Conservation (phyloP, 768 basidiomycete genomes). For the Hygrophorus pudorinus region DNA sequence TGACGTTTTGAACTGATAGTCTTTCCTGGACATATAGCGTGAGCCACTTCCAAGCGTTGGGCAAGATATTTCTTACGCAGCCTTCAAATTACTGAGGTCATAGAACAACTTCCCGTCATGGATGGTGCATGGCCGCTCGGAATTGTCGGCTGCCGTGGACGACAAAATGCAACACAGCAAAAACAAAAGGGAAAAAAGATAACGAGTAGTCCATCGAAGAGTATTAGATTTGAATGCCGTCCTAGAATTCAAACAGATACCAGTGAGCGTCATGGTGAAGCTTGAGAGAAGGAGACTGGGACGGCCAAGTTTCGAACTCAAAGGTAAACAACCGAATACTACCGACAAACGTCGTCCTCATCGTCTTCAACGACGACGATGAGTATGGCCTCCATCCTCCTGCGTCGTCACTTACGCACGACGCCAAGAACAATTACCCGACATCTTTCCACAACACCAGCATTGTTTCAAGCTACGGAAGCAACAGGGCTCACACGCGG, state of each 20-base stretch:
- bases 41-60: slow-evolving; percentile 2
- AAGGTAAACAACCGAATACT: neutral
- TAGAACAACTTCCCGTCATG: slow-evolving; percentile 45
- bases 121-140: slow-evolving; percentile 52
- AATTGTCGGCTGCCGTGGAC: slow-evolving; percentile 3
- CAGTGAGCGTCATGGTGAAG: neutral
- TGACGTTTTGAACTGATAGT: slow-evolving; percentile 46
- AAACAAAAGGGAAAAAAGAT: neutral
- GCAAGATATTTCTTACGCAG: slow-evolving; percentile 32
- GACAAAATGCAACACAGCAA: neutral
- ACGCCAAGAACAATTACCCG: slow-evolving; percentile 19
- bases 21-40: slow-evolving; percentile 37
- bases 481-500: slow-evolving; percentile 5
- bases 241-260: too few relatives aligned
- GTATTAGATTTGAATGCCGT: neutral
- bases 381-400: slow-evolving; percentile 55
- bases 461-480: neutral
- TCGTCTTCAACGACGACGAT: slow-evolving; percentile 16
- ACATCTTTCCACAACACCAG: neutral
- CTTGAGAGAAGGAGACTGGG: too few relatives aligned
- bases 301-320: neutral
- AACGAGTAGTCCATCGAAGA: too few relatives aligned
- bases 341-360: neutral
- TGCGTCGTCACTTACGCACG: slow-evolving; percentile 33
- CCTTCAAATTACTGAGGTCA: slow-evolving; percentile 52